These are phyloP conservation scores for Jimgerdemannia flammicorona DNA, from an alignment of 192 early-diverging fungal genomes.

Conservation along the genomic window DNA sequence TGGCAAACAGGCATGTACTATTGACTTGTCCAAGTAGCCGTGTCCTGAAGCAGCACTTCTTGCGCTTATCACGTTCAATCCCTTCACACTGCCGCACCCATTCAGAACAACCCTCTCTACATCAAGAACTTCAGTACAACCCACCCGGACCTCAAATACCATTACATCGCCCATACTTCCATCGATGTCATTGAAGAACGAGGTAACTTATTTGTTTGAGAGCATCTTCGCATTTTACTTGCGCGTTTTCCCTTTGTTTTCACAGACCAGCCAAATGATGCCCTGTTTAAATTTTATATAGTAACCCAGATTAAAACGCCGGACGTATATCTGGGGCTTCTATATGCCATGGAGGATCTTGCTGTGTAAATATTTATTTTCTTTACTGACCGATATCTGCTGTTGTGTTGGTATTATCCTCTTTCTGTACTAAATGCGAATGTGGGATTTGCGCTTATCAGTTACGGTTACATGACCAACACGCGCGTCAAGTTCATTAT, in stretches of 20 bases:
- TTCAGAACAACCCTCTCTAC: constrained; percentile 83
- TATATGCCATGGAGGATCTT: constrained; percentile 87
- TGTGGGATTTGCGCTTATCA: constrained; percentile 9
- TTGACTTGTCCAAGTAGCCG: background rate
- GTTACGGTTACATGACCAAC: constrained; percentile 85
- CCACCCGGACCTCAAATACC: constrained; percentile 81
- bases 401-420: constrained; percentile 3
- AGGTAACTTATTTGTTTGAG: constrained; percentile 34
- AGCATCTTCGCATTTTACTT: background rate
- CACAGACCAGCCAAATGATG: constrained; percentile 9
- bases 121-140: constrained; percentile 72
- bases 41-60: background rate
- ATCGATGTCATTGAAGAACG: constrained; percentile 88
- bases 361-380: constrained; percentile 58
- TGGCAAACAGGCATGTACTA: constrained; percentile 44
- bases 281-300: constrained; percentile 43
- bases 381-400: background rate
- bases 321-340: constrained; percentile 83
- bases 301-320: constrained; percentile 39
- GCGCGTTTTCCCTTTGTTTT: background rate
- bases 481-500: constrained; percentile 76
- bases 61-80: background rate
- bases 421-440: no score
- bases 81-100: background rate
- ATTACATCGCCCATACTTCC: constrained; percentile 89